Evolutionary conservation across 2,329 filamentous ascomycete species (phyloP), one percentile per base, ranked within the genome.

Genomic region (Pyrenophora graminea): DNA sequence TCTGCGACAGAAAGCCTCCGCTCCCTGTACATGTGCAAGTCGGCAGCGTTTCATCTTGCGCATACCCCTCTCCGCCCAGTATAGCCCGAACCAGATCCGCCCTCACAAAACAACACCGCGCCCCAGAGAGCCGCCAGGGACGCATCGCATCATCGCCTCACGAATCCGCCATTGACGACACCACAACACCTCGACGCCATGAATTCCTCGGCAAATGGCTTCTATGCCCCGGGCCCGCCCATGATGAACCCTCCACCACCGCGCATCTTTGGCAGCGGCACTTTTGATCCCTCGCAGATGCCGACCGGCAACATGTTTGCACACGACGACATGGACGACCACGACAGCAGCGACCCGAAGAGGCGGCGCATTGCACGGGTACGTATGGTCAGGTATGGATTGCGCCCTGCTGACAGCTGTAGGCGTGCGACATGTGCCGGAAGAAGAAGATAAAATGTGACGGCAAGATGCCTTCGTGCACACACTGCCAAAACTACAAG

Each of bases 401-500:
- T 17, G 50, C 38, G 47, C 45, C 41, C 30, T 61, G 60, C 66
- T 68, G 56, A 69, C 64, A 42, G 36, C 25, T 59, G 39, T 65
- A 92, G 89, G 91, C 91, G 44, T 96, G 91, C 77, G 92, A 96
- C 66, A 95, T 96, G 91, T 97, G 93, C 72, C 84, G 92, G 65
- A 96, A 96, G 78, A 88, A 88, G 76, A 96, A 93, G 81, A 94
- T 97, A 76, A 97, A 97, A 77, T 97, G 93, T 75, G 94, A 97
- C 71, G 93, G 94, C 62, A 96, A 95, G 77, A 85, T 96, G 76
- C 93, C 94, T 32, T 86, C 91, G 54, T 99, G 94, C 76, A 92
- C 90, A 6, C 94, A 97, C 76, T 99, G 93, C 74, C 88, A 89
- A 73, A 97, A 97, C 74, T 97, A 97, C 80, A 97, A 97, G 81